Evolutionary conservation across 208 protist species (phyloP), one percentile per base, ranked within the genome.

Genomic region (Trypanosoma avium): DNA sequence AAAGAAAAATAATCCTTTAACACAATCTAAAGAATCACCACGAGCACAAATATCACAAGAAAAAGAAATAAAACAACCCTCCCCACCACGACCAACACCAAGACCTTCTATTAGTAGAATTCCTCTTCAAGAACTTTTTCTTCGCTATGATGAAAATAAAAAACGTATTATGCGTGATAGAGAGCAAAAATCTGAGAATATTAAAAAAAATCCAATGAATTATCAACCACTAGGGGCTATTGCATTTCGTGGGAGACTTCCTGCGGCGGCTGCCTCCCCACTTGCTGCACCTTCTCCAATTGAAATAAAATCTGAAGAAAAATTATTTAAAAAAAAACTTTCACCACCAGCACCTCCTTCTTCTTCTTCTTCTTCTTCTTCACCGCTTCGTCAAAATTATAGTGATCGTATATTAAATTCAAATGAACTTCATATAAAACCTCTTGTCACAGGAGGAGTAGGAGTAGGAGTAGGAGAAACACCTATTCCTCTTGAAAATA

Each of bases 91-190:
- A 30, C 32, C 59, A 15, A 38, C n/a, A 47, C 32, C n/a, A 21
- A 33, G 36, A 29, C 42, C 36, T 13, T 12, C 32, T 29, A 19
- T 40, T 35, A 45, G 24, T 24, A 46, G 52, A 6, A 22, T 70
- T 3, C 71, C 79, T 4, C 73, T 89, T 26, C 63, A 64, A 0
- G 67, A 71, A 13, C 57, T 89, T 27, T 69, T 89, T 45, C 62
- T 77, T 13, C 56, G 64, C 26, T 89, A 84, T 43, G 82, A 89
- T 46, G 61, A 50, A 17, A 71, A 75, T 33, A 89, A 89, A 61
- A 75, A 76, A 58, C 76, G 66, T 29, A 68, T 82, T 24, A 13
- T 40, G 1, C 46, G 59, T 36, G 45, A 61, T 22, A 49, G 52
- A 29, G 67, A 70, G 17, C 15, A 61, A 43, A 38, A 32, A 10